A percentile compares a stretch with the other conserved stretches of the same genome.
These are phyloP conservation scores for Flaveria floridana DNA, from an alignment of 140 eudicot genomes.

Conservation along the genomic window DNA sequence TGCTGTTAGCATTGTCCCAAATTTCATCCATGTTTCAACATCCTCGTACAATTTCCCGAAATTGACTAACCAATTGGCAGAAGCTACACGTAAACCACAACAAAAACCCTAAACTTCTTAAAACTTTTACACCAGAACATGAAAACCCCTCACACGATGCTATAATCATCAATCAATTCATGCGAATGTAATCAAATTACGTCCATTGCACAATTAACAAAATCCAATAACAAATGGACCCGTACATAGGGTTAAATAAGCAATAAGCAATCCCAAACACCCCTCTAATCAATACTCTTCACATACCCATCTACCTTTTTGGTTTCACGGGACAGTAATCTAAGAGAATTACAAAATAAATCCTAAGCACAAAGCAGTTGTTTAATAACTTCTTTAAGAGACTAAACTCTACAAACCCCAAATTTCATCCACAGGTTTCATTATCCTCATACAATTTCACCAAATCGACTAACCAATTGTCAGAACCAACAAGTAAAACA, in stretches of 20 bases:
- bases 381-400: neutral
- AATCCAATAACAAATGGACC: no score
- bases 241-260: neutral
- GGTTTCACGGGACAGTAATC: neutral
- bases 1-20: constrained; percentile 10
- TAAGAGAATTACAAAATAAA: neutral
- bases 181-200: no score
- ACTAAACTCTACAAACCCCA: neutral
- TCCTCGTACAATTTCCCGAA: neutral
- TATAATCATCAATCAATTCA: no score
- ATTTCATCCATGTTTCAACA: neutral
- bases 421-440: neutral
- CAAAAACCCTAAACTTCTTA: neutral
- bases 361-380: neutral
- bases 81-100: neutral
- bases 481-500: neutral
- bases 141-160: no score
- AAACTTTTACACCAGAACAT: no score
- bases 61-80: neutral
- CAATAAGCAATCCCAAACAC: neutral
- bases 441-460: neutral
- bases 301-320: neutral
- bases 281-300: neutral
- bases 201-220: no score
- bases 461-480: neutral